phyloP scores from a whole-genome alignment of 257 asterid species.

The Ophiorrhiza pumila region DNA sequence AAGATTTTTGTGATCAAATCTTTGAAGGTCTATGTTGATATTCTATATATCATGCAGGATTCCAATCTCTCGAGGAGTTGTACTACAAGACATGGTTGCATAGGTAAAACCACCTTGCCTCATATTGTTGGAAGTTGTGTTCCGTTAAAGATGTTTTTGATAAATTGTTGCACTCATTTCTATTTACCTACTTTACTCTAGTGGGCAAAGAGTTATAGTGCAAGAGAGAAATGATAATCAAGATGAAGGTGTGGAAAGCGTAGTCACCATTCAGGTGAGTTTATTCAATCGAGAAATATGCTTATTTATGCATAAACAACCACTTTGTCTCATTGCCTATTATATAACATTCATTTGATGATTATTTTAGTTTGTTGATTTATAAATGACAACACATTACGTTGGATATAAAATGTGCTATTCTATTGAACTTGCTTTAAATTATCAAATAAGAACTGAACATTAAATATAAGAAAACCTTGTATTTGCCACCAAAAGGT shows the following conservation, averaged over 20 bases:
- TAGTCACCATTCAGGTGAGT: no score
- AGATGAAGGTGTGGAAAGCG: constrained; percentile 38
- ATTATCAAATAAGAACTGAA: no score
- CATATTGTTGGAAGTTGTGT: neutral
- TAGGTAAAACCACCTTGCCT: constrained; percentile 46
- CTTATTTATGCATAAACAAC: no score
- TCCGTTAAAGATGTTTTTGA: neutral
- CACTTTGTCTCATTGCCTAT: no score
- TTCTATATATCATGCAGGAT: constrained; percentile 51
- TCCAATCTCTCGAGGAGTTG: constrained; percentile 59
- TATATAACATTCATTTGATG: no score
- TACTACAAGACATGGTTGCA: constrained; percentile 86
- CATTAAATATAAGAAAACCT: no score
- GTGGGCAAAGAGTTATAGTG: constrained; percentile 80
- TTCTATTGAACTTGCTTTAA: no score
- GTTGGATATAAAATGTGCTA: no score
- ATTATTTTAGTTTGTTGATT: no score
- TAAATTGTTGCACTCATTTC: constrained; percentile 18
- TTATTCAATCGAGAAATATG: neutral
- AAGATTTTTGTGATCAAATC: constrained; percentile 6
- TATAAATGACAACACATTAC: no score
- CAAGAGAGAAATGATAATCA: constrained; percentile 52
- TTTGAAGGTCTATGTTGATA: neutral
- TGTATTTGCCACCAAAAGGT: no score
- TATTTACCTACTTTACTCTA: constrained; percentile 37